Evolutionary conservation across 192 early-diverging fungal species (phyloP), one percentile per base, ranked within the genome.

Genomic region (Bifiguratus adelaidae): DNA sequence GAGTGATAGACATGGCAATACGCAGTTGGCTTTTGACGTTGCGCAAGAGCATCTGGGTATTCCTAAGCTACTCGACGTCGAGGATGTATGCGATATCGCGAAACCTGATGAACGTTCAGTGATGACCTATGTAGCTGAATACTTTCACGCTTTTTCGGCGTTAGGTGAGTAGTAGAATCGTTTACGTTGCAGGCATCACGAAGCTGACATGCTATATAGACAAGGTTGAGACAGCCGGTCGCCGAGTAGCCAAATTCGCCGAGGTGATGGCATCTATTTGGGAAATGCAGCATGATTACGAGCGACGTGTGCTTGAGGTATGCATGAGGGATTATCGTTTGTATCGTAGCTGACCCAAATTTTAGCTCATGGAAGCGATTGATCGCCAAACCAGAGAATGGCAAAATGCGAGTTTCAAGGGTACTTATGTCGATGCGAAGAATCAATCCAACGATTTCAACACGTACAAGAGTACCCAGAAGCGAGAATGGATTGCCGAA

Each of bases 101-200:
- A 95, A 92, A 71, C 92, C 92, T 20, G 95, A 97, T 67, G 92
- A 97, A 52, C 74, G 85, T 21, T 97, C 95, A 6, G 80, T 97
- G 13, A 97, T 96, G 90, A 96, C 95, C 24, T 97, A 97, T 45
- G 90, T 95, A 15, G 92, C 95, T 9, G 86, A 95, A 65, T 97
- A 95, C 59, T 97, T 94, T 76, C 95, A 97, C 54, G 95, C 95
- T 6, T 95, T 97, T 44, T 92, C 91, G 13, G 78, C 81, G 25
- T 68, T 92, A 13, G 85, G 86, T 74, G 48, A 52, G 35, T 22
- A 19, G 13, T 42, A 5, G 0, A 18, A 48, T 36, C 2, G 12
- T 18, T 61, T 48, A 15, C 16, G 13, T 3, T 56, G 0, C 2
- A 48, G 7, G 27, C 18, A 23, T 11, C 19, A 5, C 1, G 22